phyloP scores from a whole-genome alignment of 768 basidiomycete genomes.

The Butyriboletus loyo region DNA sequence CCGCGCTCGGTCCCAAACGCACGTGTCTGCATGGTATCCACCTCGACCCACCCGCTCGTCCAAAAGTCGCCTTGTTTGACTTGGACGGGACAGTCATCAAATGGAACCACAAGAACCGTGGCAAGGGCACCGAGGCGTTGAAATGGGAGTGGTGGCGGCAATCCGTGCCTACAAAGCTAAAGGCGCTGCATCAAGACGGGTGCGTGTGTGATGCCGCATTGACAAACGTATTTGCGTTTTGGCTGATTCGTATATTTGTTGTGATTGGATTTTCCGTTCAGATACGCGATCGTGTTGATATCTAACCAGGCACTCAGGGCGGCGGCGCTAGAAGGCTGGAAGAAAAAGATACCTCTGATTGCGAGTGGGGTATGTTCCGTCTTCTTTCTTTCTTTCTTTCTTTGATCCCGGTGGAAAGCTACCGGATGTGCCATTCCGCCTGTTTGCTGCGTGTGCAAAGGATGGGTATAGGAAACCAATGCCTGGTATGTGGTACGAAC shows the following conservation, averaged over 20 bases:
- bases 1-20: conserved; percentile 34
- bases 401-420: conserved; percentile 41
- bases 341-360: conserved; percentile 68
- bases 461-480: conserved; percentile 85
- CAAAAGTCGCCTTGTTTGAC: conserved; percentile 80
- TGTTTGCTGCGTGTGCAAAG: conserved; percentile 73
- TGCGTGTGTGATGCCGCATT: conserved; percentile 32
- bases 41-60: conserved; percentile 31
- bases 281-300: conserved; percentile 70
- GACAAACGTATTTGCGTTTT: background rate
- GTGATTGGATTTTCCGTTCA: conserved; percentile 22
- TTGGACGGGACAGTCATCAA: conserved; percentile 87
- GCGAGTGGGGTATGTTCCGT: conserved; percentile 51
- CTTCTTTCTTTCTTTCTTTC: background rate
- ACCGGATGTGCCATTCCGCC: conserved; percentile 67
- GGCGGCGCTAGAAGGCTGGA: conserved; percentile 59
- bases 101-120: conserved; percentile 28
- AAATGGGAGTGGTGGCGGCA: conserved; percentile 69
- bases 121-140: conserved; percentile 31
- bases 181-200: conserved; percentile 58
- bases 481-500: conserved; percentile 79
- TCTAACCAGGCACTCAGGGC: conserved; percentile 73
- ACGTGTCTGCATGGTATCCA: conserved; percentile 36
- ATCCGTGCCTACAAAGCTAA: conserved; percentile 59
- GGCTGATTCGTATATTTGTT: background rate